These are phyloP conservation scores for Bertia moriformis DNA, from an alignment of 2,329 filamentous ascomycete genomes.

Conservation along the genomic window DNA sequence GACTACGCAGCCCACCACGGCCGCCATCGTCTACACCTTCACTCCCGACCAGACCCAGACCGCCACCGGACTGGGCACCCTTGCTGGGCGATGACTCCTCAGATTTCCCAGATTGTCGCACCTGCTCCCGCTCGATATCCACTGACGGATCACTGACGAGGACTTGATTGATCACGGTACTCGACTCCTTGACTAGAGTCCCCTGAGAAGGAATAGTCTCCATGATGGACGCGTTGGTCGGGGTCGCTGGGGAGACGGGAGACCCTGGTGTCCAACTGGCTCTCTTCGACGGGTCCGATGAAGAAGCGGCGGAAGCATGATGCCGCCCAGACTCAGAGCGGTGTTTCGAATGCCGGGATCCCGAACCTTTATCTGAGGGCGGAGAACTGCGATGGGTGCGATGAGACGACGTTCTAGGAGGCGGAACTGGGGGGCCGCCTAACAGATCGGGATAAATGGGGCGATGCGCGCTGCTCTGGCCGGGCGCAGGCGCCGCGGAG, in stretches of 20 bases:
- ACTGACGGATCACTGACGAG: background rate
- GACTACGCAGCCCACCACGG: slow-evolving; percentile 22
- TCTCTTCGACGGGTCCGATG: too few relatives aligned
- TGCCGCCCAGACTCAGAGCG: background rate
- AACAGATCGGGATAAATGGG: background rate
- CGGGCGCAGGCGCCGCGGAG: background rate
- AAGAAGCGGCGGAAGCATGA: too few relatives aligned
- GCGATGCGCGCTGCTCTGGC: background rate
- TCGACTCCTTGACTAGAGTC: background rate
- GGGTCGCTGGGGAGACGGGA: too few relatives aligned
- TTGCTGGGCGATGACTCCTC: background rate
- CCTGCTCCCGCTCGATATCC: background rate
- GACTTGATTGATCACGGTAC: background rate
- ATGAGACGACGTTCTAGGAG: background rate
- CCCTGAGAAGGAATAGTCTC: background rate
- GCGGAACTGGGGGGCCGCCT: background rate
- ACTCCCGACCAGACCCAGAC: background rate
- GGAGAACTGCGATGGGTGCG: background rate
- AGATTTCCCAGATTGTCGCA: background rate
- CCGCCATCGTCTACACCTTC: background rate
- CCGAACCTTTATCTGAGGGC: too few relatives aligned
- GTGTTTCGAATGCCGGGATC: too few relatives aligned
- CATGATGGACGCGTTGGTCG: too few relatives aligned
- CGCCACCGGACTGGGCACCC: background rate
- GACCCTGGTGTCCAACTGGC: too few relatives aligned